These are phyloP conservation scores for Chlorella sp. DNA, from an alignment of 139 green algal species.

Conservation along the genomic window DNA sequence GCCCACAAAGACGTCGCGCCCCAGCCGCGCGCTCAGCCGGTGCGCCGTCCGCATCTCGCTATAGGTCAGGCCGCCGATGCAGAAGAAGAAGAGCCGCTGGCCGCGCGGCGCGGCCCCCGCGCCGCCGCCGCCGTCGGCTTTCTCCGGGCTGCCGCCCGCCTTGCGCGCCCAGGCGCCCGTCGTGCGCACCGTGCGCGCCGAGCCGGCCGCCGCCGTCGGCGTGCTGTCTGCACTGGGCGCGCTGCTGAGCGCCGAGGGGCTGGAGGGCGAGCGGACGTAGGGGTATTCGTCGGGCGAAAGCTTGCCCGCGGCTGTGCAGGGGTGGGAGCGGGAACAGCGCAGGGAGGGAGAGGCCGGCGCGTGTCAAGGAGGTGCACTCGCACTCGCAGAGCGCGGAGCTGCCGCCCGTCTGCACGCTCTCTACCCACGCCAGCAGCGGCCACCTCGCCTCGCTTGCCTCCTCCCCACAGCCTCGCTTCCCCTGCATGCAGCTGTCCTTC, in stretches of 20 bases:
- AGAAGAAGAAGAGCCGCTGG: conserved; percentile 81
- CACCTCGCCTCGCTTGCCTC: too few relatives aligned
- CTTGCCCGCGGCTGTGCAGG: conserved; percentile 36
- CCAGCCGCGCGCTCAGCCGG: conserved; percentile 57
- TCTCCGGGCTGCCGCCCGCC: conserved; percentile 7
- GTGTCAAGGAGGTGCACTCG: too few relatives aligned
- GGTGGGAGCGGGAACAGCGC: not conserved
- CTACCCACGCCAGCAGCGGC: too few relatives aligned
- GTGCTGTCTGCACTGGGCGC: conserved; percentile 18
- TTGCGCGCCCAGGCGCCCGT: conserved; percentile 48
- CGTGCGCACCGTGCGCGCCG: conserved; percentile 39
- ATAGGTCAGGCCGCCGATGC: conserved; percentile 84
- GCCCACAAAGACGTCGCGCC: conserved; percentile 82
- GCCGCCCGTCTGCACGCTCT: too few relatives aligned
- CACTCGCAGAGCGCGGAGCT: too few relatives aligned
- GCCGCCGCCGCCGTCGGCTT: conserved; percentile 1
- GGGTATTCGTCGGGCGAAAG: conserved; percentile 81
- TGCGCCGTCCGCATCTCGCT: conserved; percentile 87
- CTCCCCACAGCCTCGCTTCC: too few relatives aligned
- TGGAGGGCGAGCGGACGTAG: conserved; percentile 55
- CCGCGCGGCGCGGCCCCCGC: not conserved
- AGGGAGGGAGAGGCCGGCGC: not conserved
- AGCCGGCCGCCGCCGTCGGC: conserved; percentile 11
- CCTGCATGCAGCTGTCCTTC: too few relatives aligned
- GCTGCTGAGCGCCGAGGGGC: not conserved